phyloP scores from a whole-genome alignment of 495 filamentous ascomycete genomes.

The Parachaetomium inaequale region DNA sequence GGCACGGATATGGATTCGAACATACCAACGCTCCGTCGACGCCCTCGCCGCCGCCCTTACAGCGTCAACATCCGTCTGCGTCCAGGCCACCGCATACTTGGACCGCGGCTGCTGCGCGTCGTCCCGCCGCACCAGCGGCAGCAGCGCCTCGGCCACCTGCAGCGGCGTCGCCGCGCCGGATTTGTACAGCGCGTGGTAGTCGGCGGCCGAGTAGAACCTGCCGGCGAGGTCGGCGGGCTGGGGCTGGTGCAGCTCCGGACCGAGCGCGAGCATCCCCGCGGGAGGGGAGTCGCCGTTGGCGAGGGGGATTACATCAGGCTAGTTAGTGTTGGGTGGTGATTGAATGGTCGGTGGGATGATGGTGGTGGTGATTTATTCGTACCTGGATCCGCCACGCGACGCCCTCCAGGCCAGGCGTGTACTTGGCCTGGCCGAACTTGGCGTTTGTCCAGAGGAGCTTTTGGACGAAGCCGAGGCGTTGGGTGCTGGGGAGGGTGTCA shows the following conservation, averaged over 20 bases:
- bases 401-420: conserved; percentile 54
- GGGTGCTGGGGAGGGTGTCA: conserved; percentile 24
- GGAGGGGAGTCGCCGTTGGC: conserved; percentile 23
- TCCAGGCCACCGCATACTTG: conserved; percentile 67
- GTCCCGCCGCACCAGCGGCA: conserved; percentile 60
- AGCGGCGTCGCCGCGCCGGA: conserved; percentile 66
- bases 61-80: conserved; percentile 53
- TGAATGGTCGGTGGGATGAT: conserved; percentile 1
- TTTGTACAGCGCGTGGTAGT: conserved; percentile 72
- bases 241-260: conserved; percentile 34
- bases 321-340: neutral
- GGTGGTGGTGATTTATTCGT: neutral
- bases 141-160: conserved; percentile 63
- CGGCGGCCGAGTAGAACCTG: conserved; percentile 64
- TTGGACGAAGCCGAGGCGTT: conserved; percentile 26
- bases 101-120: conserved; percentile 46
- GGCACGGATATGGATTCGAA: no score
- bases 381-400: conserved; percentile 61
- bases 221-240: conserved; percentile 38
- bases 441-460: conserved; percentile 64
- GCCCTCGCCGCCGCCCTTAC: conserved; percentile 64
- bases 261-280: conserved; percentile 31
- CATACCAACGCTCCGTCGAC: conserved; percentile 70
- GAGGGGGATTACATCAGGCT: conserved; percentile 78
- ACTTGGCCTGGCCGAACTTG: conserved; percentile 60